Evolutionary conservation across 2,329 filamentous ascomycete genomes (phyloP).

Genomic region (Ciborinia camelliae): DNA sequence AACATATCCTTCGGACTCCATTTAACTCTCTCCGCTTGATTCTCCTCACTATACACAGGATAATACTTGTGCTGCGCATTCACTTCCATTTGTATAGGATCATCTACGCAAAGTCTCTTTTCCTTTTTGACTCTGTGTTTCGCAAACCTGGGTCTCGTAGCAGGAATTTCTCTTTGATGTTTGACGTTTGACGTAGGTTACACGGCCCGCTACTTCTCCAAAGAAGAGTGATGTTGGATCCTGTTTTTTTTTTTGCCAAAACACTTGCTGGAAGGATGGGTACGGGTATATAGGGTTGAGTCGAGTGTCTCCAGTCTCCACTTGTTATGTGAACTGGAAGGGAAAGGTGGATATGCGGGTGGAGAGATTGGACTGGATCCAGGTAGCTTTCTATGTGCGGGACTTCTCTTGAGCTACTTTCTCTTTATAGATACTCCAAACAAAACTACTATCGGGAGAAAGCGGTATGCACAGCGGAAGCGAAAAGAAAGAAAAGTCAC

Average conservation of each 20-base stretch:
- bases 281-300: no score
- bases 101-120: neutral
- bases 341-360: no score
- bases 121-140: neutral
- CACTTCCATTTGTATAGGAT: neutral
- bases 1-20: neutral
- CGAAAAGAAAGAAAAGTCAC: conserved; percentile 32
- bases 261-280: no score
- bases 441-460: neutral
- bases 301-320: no score
- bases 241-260: no score
- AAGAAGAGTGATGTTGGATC: no score
- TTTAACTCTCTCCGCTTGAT: neutral
- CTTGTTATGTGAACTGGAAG: no score
- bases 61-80: neutral
- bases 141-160: neutral
- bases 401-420: conserved; percentile 3
- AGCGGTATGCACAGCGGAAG: neutral
- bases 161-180: neutral
- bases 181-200: no score
- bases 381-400: neutral
- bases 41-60: neutral
- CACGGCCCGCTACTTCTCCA: no score
- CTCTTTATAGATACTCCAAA: neutral
- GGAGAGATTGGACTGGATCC: neutral